Base-by-base conservation (phyloP, 148 eudicot genomes). In the Talinum fruticosum region DNA sequence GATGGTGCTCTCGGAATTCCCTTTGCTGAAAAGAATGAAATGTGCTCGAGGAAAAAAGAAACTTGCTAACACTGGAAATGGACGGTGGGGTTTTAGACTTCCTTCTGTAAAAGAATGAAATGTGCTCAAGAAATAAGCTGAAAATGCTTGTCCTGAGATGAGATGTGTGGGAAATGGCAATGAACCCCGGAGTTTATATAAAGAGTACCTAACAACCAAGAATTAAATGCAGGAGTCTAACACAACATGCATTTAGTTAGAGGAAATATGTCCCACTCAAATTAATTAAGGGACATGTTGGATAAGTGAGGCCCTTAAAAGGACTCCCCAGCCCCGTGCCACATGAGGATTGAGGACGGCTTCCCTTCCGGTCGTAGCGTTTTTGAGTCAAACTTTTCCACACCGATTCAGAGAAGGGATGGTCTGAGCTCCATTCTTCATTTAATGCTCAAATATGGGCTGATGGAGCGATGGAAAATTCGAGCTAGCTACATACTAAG, bases 221-320 rank as follows among this genome's bases (percentile, higher is more conserved):
- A 77, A 82, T 73, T 82, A 67, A 82, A 77, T 82, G 84, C 76
- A 62, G 16, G 72, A 73, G 47, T 15, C 73, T n/a, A n/a, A 57
- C 49, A 74, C 49, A 28, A 45, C 44, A 41, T 47, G 75, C 19
- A 57, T 77, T 66, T 77, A 78, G 74, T 82, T 77, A 81, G 81
- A 77, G 47, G 77, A 72, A 68, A 77, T 68, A 51, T 73, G 84
- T 82, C 78, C 47, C 24, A 54, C 44, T 82, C 81, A 8, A 62
- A 28, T 61, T n/a, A 73, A 47, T 73, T 77, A 26, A 73, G 75
- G 7, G 18, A 14, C 66, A 12, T 26, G 29, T 28, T 61, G 26
- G 4, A 51, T 18, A 15, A 14, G 47, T 41, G 47, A 16, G 15
- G 0, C 4, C 0, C 2, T 41, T 10, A 41, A 4, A 41, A 4